phyloP scores from a whole-genome alignment of 805 yeast genomes.

The Wickerhamomyces canadensis region DNA sequence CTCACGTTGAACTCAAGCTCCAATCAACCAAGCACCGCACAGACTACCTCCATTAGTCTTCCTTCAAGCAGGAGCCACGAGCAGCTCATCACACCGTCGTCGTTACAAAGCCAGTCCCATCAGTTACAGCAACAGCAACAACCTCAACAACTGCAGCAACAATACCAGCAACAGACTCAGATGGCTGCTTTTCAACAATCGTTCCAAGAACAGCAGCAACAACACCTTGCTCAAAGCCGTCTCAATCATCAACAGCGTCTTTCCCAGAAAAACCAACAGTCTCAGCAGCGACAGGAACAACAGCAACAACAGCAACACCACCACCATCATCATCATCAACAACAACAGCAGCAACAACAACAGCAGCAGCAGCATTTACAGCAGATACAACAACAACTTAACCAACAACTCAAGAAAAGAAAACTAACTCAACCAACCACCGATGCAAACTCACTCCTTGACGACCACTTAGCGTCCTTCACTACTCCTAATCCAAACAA shows the following conservation, averaged over 20 bases:
- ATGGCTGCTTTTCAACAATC: background rate
- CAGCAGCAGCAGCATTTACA: background rate
- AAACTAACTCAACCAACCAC: conserved; percentile 3
- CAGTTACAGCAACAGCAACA: conserved; percentile 12
- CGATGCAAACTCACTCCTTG: conserved; percentile 16
- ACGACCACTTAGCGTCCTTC: conserved; percentile 9
- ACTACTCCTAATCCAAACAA: background rate
- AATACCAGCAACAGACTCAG: conserved; percentile 1
- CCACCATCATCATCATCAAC: conserved; percentile 2
- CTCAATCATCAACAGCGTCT: background rate
- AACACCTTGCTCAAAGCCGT: background rate
- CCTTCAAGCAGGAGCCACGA: conserved; percentile 7
- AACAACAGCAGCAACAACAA: conserved; percentile 9
- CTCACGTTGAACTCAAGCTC: conserved; percentile 18
- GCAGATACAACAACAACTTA: background rate
- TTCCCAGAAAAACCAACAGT: background rate
- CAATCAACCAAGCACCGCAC: background rate
- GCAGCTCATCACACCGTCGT: conserved; percentile 14
- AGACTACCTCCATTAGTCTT: conserved; percentile 1
- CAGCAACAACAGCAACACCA: conserved; percentile 4
- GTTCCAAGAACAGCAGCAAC: conserved; percentile 1
- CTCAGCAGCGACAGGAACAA: conserved; percentile 1
- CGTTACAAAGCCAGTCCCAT: conserved; percentile 8
- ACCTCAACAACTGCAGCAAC: conserved; percentile 8
- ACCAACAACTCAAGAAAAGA: conserved; percentile 14